Base-by-base conservation (phyloP, 2,329 filamentous ascomycete species). In the Fonsecaea pugnacius region DNA sequence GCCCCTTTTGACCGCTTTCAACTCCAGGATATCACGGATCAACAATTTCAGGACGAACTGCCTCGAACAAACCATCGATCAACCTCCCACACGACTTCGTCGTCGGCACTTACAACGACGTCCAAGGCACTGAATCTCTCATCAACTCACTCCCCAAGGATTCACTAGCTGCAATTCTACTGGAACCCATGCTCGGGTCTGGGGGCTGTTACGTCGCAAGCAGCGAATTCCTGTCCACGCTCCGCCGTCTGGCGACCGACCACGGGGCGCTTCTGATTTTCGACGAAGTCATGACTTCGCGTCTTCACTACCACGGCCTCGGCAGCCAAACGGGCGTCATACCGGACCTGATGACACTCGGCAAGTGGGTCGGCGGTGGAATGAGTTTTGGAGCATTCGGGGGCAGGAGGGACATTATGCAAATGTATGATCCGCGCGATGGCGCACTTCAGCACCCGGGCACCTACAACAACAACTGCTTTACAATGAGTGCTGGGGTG, bases 221-320 rank as follows among this genome's bases (percentile, higher is more conserved):
- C 0, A 58, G 55, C 1, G 80, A 80, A 18, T 90, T 90, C 67
- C 73, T 89, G 30, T 65, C 73, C 9, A 78, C 78, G 1, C 74
- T 89, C 4, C 82, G 83, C 51, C 73, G 78, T 0, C 76, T 79
- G 5, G 82, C 85, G 1, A 76, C 74, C 33, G 75, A 81, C 71
- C 74, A 78, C 0, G 83, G 83, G 1, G 84, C 84, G 0, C 63
- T 91, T 0, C 82, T 91, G 67, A 86, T 91, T 38, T 77, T 90
- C 14, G 89, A 91, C 72, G 89, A 91, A 75, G 88, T 91, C 5
- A 88, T 90, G 83, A 90, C 88, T 0, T 88, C 85, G 3, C 80
- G 88, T 1, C 75, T 90, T 32, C 75, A 79, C 18, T 77, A 77
- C 1, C 76, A 79, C 6, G 87, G 88, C 0, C 73, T 87, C 2